phyloP scores from a whole-genome alignment of 805 yeast species.

The Candida piceae region DNA sequence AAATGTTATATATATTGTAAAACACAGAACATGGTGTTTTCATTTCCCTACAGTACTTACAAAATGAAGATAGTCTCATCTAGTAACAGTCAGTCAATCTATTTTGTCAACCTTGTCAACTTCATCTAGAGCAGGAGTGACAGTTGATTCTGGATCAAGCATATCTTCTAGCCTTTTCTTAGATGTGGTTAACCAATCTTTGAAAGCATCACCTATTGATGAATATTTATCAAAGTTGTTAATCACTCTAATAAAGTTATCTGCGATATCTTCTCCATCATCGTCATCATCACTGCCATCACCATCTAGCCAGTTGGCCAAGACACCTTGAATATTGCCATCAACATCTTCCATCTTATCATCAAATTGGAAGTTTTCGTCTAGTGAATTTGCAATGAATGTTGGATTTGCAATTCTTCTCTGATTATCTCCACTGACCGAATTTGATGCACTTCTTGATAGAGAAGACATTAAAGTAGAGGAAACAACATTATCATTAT shows the following conservation, averaged over 20 bases:
- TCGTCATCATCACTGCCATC: conserved; percentile 16
- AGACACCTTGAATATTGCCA: not conserved
- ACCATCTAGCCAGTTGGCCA: not conserved
- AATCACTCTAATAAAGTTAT: conserved; percentile 29
- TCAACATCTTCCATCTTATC: conserved; percentile 12
- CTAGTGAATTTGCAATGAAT: conserved; percentile 24
- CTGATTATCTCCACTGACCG: too few relatives aligned
- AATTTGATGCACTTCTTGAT: too few relatives aligned
- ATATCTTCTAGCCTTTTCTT: conserved; percentile 5
- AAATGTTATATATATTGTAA: too few relatives aligned
- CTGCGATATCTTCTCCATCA: conserved; percentile 25
- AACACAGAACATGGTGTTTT: too few relatives aligned
- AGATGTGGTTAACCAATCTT: conserved; percentile 29
- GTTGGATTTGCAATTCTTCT: too few relatives aligned
- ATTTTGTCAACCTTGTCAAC: not conserved
- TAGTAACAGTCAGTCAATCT: too few relatives aligned
- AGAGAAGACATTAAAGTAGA: too few relatives aligned
- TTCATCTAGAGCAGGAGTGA: too few relatives aligned
- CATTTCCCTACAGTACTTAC: too few relatives aligned
- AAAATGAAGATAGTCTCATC: too few relatives aligned
- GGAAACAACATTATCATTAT: too few relatives aligned
- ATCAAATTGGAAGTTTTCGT: conserved; percentile 31
- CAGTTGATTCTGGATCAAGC: not conserved
- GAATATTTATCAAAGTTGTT: conserved; percentile 32
- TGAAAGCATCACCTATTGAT: conserved; percentile 31